These are phyloP conservation scores for Fusarium coffeatum DNA, from an alignment of 2,329 filamentous ascomycete genomes.

Conservation along the genomic window DNA sequence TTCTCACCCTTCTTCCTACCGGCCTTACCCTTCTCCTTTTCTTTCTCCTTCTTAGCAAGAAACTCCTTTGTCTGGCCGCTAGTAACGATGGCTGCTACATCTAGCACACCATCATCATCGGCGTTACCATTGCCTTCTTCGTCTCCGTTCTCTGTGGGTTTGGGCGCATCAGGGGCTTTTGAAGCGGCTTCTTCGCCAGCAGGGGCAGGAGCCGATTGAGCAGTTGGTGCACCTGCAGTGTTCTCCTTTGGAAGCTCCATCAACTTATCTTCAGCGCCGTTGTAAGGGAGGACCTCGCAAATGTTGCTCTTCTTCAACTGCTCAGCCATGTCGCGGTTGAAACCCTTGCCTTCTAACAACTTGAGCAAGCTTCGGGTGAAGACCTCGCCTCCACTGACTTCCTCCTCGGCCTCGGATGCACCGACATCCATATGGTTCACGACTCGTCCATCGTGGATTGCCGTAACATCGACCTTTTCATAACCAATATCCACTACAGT, in stretches of 20 bases:
- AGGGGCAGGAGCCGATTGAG: conserved; percentile 17
- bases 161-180: conserved; percentile 53
- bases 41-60: conserved; percentile 83
- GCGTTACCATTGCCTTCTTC: conserved; percentile 57
- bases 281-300: conserved; percentile 74
- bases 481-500: conserved; percentile 92
- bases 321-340: conserved; percentile 75
- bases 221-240: conserved; percentile 44
- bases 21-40: conserved; percentile 73
- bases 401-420: conserved; percentile 61
- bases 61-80: conserved; percentile 86
- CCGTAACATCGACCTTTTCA: conserved; percentile 92
- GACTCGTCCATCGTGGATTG: conserved; percentile 84
- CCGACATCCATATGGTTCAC: conserved; percentile 73
- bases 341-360: conserved; percentile 70
- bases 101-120: conserved; percentile 78
- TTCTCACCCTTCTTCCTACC: conserved; percentile 64
- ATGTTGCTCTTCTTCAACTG: conserved; percentile 75
- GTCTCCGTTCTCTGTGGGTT: conserved; percentile 53
- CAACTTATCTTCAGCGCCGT: conserved; percentile 55
- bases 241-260: conserved; percentile 63
- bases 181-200: conserved; percentile 48
- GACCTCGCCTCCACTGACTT: conserved; percentile 83
- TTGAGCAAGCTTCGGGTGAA: conserved; percentile 81
- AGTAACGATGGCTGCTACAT: conserved; percentile 86